phyloP scores from a whole-genome alignment of 192 early-diverging fungal species.

The Rhizophagus sp. region DNA sequence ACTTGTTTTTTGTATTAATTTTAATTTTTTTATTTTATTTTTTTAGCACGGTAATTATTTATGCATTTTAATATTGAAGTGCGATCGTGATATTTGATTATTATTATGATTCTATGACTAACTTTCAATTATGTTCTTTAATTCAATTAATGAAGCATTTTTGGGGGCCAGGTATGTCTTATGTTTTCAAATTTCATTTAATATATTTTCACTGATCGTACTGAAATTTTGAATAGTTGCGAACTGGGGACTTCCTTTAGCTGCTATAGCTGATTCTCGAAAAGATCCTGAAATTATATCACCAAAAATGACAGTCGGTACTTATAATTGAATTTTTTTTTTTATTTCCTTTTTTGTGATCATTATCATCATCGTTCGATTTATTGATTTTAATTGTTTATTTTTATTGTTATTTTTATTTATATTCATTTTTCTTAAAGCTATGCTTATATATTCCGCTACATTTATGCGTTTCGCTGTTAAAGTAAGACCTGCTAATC shows the following conservation, averaged over 20 bases:
- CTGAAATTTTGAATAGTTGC: slow-evolving; percentile 45
- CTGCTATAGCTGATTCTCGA: slow-evolving; percentile 89
- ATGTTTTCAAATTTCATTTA: not conserved
- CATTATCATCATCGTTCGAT: not conserved
- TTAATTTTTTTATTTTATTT: not conserved
- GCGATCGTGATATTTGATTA: not conserved
- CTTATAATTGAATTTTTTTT: not conserved
- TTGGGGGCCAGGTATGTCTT: slow-evolving; percentile 21
- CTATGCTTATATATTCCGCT: slow-evolving; percentile 83
- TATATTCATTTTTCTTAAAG: slow-evolving; percentile 33
- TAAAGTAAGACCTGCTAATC: slow-evolving; percentile 88
- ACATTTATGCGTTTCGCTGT: slow-evolving; percentile 96
- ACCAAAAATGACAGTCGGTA: slow-evolving; percentile 90
- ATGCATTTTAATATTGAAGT: not conserved
- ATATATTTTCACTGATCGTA: not conserved
- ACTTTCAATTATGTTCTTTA: not conserved
- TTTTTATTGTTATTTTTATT: not conserved
- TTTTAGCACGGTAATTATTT: slow-evolving; percentile 10
- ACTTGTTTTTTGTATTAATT: not conserved
- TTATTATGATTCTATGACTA: not conserved
- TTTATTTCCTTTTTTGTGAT: not conserved
- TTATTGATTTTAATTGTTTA: too few relatives aligned
- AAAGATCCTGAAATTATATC: slow-evolving; percentile 91
- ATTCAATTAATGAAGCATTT: slow-evolving; percentile 14
- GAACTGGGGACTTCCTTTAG: slow-evolving; percentile 95